Evolutionary conservation across 352 stramenopile species (phyloP).

Genomic region (Pythium phragmitis): DNA sequence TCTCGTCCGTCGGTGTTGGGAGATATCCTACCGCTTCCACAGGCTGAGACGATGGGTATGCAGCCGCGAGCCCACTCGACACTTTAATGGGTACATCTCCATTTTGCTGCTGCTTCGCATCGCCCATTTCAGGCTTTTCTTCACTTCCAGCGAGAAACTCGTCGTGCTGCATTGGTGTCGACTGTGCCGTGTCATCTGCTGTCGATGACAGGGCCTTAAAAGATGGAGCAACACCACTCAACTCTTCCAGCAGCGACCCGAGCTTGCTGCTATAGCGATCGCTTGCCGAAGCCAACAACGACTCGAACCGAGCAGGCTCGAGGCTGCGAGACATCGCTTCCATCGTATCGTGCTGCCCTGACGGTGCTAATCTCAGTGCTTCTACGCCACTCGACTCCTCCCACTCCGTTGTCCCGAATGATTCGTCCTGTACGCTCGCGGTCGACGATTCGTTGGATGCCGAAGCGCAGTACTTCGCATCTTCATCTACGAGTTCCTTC

Average conservation of each 20-base stretch:
- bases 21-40: background rate
- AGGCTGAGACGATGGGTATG: background rate
- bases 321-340: too few relatives aligned
- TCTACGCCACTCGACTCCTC: background rate
- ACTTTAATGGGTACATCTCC: background rate
- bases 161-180: background rate
- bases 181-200: too few relatives aligned
- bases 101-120: background rate
- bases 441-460: background rate
- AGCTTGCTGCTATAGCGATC: background rate
- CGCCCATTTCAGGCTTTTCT: background rate
- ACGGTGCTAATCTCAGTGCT: background rate
- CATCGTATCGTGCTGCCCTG: too few relatives aligned
- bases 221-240: background rate
- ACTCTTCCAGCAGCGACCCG: background rate
- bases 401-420: background rate
- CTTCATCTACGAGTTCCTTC: background rate
- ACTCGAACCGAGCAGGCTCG: too few relatives aligned
- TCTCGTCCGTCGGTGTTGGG: background rate
- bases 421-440: background rate
- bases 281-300: too few relatives aligned
- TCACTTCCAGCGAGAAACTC: background rate
- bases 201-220: too few relatives aligned
- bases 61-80: background rate
- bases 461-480: background rate